These are phyloP conservation scores for Diutina mesorugosa DNA, from an alignment of 1,139 yeast genomes.

Conservation along the genomic window DNA sequence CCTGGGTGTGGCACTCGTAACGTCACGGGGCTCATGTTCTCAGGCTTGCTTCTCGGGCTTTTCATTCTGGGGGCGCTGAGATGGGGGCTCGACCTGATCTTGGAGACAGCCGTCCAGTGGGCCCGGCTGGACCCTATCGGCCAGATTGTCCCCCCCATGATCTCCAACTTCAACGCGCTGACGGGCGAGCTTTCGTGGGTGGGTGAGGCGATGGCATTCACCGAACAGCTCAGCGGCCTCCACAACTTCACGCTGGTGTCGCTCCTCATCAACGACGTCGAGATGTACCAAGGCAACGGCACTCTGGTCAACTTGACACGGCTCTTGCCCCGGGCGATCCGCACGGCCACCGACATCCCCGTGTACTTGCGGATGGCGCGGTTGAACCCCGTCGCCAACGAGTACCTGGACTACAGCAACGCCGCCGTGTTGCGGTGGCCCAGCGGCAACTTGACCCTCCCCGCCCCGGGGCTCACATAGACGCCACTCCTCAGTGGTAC, in stretches of 20 bases:
- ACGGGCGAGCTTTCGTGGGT: conserved; percentile 26
- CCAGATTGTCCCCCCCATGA: conserved; percentile 42
- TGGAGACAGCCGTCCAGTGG: conserved; percentile 61
- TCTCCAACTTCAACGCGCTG: conserved; percentile 20
- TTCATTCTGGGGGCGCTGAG: conserved; percentile 76
- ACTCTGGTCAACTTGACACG: conserved; percentile 27
- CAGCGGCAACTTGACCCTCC: conserved; percentile 4
- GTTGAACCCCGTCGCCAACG: conserved; percentile 25
- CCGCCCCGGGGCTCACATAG: not conserved
- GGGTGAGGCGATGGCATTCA: conserved; percentile 4
- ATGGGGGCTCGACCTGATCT: conserved; percentile 89
- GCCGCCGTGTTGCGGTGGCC: conserved; percentile 51
- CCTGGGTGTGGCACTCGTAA: conserved; percentile 87
- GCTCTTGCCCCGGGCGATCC: conserved; percentile 14
- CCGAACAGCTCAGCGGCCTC: not conserved
- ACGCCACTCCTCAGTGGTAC: not conserved
- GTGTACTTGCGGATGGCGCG: conserved; percentile 45
- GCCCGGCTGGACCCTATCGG: conserved; percentile 70
- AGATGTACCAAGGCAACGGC: conserved; percentile 45
- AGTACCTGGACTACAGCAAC: conserved; percentile 40
- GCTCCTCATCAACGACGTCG: conserved; percentile 67
- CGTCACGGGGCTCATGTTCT: conserved; percentile 54
- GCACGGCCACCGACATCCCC: conserved; percentile 17
- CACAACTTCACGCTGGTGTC: conserved; percentile 35
- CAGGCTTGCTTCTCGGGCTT: conserved; percentile 74